Evolutionary conservation across 192 early-diverging fungal species (phyloP), one percentile per base, ranked within the genome.

Genomic region (Coemansia sp.): DNA sequence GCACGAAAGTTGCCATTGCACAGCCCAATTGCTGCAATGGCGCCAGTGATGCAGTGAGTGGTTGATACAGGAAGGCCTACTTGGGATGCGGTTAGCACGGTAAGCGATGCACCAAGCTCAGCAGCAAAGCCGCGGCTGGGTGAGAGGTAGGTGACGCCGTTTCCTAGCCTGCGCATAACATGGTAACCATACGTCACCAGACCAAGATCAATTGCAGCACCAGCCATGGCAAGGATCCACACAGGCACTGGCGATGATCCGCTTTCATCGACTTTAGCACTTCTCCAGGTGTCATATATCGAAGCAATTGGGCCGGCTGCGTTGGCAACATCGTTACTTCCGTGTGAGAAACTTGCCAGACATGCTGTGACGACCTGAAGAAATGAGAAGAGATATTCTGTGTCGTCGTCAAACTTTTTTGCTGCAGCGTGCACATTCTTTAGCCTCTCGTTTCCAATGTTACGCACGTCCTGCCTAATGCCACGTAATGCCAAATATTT

Each of bases 271-370:
- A 86, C 87, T 15, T 64, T 60, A 8, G 76, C 84, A 12, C 68
- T 78, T 53, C 78, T 61, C 90, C 92, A 94, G 62, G 91, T 85
- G 62, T 85, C 74, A 72, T 87, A 94, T 50, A 94, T 92, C 43
- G 89, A 79, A 2, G 93, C 77, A 38, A 94, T 70, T 18, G 93
- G 93, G 54, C 93, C 92, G 56, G 92, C 87, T 23, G 93, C 93
- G 70, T 94, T 94, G 69, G 92, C 87, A 23, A 94, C 91, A 79
- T 94, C 92, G 84, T 94, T 94, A 63, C 88, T 87, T 50, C 92
- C 92, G 80, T 94, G 92, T 16, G 91, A 86, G 76, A 94, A 94
- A 65, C 92, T 93, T 32, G 92, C 89, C 42, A 93, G 88, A 65
- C 89, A 86, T 13, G 92, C 90, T 6, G 93, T 94, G 61, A 91